Evolutionary conservation across 2,329 filamentous ascomycete species (phyloP).

Genomic region (Aspergillus sp.): DNA sequence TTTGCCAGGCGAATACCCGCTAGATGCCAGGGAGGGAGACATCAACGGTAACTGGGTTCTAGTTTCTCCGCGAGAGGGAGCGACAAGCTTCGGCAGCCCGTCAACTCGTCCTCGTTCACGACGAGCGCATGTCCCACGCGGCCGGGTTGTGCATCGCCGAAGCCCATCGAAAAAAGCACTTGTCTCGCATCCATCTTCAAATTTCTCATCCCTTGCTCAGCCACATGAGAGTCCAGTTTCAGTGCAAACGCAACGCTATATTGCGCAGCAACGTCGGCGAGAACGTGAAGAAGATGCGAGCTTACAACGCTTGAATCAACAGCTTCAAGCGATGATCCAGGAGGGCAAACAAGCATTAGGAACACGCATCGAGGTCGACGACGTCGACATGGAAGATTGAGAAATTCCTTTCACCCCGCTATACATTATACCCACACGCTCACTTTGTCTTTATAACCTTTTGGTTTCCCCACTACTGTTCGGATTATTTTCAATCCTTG

Average conservation of each 20-base stretch:
- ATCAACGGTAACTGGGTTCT: constrained; percentile 74
- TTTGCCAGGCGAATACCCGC: constrained; percentile 59
- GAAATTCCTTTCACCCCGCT: background rate
- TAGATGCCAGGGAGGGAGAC: constrained; percentile 45
- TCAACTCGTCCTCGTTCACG: constrained; percentile 8
- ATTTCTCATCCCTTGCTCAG: constrained; percentile 33
- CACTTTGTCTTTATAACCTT: background rate
- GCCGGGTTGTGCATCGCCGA: constrained; percentile 20
- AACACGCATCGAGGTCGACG: constrained; percentile 69
- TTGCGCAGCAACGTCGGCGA: constrained; percentile 71
- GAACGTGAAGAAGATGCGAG: constrained; percentile 79
- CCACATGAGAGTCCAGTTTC: constrained; percentile 39
- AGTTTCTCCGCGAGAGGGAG: constrained; percentile 45
- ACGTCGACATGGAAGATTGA: constrained; percentile 42
- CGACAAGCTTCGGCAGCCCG: constrained; percentile 3
- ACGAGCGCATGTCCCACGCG: constrained; percentile 5
- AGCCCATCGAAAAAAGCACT: constrained; percentile 28
- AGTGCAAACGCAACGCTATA: constrained; percentile 72
- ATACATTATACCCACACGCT: constrained; percentile 2
- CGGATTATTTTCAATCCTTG: constrained; percentile 5
- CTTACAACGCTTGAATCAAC: constrained; percentile 77
- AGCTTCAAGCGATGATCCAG: constrained; percentile 82
- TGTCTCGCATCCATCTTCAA: constrained; percentile 26
- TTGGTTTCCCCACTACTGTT: background rate
- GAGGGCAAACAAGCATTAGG: constrained; percentile 87